Evolutionary conservation across 805 yeast genomes (phyloP).

Genomic region (Lipomyces chichibuensis): DNA sequence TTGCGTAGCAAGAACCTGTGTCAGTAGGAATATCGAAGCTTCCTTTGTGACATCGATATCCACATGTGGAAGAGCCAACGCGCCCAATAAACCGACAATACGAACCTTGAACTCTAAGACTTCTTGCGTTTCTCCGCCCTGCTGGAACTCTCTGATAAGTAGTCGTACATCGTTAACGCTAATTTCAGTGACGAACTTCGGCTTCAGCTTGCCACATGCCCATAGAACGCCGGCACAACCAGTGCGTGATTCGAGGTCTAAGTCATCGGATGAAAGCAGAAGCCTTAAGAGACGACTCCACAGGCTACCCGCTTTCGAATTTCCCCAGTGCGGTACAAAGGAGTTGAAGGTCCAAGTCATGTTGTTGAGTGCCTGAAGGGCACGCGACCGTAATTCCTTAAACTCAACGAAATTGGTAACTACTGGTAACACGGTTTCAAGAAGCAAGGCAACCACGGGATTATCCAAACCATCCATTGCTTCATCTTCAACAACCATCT

Average conservation of each 20-base stretch:
- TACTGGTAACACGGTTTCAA: slow-evolving; percentile 18
- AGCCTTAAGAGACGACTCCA: slow-evolving; percentile 36
- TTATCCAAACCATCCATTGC: slow-evolving; percentile 18
- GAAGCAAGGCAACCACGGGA: slow-evolving; percentile 32
- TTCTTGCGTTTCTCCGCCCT: not conserved
- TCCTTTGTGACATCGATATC: slow-evolving; percentile 50
- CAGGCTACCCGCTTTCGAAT: slow-evolving; percentile 37
- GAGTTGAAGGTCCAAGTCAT: slow-evolving; percentile 60
- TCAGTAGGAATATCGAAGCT: slow-evolving; percentile 53
- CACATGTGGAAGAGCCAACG: slow-evolving; percentile 53
- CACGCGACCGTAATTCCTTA: slow-evolving; percentile 57
- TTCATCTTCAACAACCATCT: slow-evolving; percentile 7
- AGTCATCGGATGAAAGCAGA: slow-evolving; percentile 31
- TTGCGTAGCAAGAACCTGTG: slow-evolving; percentile 41
- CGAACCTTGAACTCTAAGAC: slow-evolving; percentile 50
- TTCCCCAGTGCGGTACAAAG: slow-evolving; percentile 48
- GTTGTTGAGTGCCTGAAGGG: slow-evolving; percentile 72
- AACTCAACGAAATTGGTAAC: slow-evolving; percentile 44
- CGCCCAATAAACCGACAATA: slow-evolving; percentile 57
- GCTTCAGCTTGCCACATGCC: slow-evolving; percentile 48
- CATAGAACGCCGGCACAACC: slow-evolving; percentile 51
- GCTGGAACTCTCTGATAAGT: slow-evolving; percentile 13
- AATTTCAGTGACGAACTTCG: slow-evolving; percentile 41
- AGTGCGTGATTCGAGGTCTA: slow-evolving; percentile 40
- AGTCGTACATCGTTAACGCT: slow-evolving; percentile 10